Evolutionary conservation across 2,329 filamentous ascomycete genomes (phyloP).

Genomic region (Parascedosporium putredinis): DNA sequence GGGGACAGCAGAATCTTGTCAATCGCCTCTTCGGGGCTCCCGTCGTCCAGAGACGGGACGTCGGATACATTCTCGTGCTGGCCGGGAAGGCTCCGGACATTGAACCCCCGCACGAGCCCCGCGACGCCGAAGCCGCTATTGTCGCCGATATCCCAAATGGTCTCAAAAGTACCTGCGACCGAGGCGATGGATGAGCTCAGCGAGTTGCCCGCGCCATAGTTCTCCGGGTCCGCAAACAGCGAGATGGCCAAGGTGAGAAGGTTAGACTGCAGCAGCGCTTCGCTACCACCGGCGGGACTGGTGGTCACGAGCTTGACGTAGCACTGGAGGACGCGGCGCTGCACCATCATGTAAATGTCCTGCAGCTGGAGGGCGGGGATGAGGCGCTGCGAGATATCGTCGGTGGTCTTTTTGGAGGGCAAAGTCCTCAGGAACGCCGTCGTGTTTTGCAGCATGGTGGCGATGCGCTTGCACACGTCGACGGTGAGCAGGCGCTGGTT

Average conservation of each 20-base stretch:
- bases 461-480: constrained; percentile 87
- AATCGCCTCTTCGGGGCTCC: constrained; percentile 53
- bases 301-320: constrained; percentile 86
- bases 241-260: constrained; percentile 81
- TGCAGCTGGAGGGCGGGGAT: constrained; percentile 78
- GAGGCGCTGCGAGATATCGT: constrained; percentile 76
- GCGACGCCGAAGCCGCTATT: constrained; percentile 93
- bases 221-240: constrained; percentile 86
- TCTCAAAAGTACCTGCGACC: constrained; percentile 81
- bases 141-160: constrained; percentile 88
- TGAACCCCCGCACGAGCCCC: constrained; percentile 69
- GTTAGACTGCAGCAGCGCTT: constrained; percentile 83
- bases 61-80: constrained; percentile 40
- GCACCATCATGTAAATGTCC: constrained; percentile 87
- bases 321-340: constrained; percentile 85
- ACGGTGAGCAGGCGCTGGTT: constrained; percentile 86
- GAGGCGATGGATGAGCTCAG: constrained; percentile 86
- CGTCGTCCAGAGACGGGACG: constrained; percentile 31
- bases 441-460: constrained; percentile 90
- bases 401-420: constrained; percentile 71
- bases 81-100: constrained; percentile 58
- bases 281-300: constrained; percentile 73
- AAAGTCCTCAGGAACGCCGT: constrained; percentile 79
- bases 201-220: constrained; percentile 73
- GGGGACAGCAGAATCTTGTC: constrained; percentile 56